A percentile compares a stretch with the other conserved stretches of the same genome.
phyloP scores from a whole-genome alignment of 2,329 filamentous ascomycete genomes.

The Fusarium sp. region DNA sequence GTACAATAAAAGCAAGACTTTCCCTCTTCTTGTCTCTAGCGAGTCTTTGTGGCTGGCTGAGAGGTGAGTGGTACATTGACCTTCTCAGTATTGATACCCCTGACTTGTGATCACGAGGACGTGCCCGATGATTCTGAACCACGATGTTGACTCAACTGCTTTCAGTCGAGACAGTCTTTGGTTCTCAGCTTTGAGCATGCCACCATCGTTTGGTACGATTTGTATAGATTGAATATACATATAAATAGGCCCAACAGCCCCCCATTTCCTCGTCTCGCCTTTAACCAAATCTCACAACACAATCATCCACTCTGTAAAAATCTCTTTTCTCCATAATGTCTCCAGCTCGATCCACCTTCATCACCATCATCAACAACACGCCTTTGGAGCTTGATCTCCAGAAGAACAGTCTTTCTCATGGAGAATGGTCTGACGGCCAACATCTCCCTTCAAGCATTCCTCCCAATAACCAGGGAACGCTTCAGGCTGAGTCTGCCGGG shows the following conservation, averaged over 20 bases:
- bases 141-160: fast-evolving
- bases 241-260: too few relatives aligned
- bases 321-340: not conserved
- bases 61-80: too few relatives aligned
- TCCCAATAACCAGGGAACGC: not conserved
- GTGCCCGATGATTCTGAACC: not conserved
- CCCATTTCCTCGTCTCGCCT: too few relatives aligned
- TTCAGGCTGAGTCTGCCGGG: not conserved
- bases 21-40: too few relatives aligned
- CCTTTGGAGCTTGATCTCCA: not conserved
- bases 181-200: not conserved
- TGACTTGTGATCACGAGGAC: not conserved
- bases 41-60: too few relatives aligned
- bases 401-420: too few relatives aligned
- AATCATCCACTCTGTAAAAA: not conserved
- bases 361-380: not conserved
- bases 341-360: not conserved
- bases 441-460: not conserved
- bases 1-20: too few relatives aligned
- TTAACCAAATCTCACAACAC: too few relatives aligned
- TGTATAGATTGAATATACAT: fast-evolving
- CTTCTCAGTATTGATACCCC: too few relatives aligned
- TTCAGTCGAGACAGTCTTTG: not conserved
- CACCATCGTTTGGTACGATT: fast-evolving
- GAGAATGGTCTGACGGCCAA: not conserved